Evolutionary conservation across 1,284 basidiomycete genomes (phyloP).

Genomic region (Rhodotorula sp.): DNA sequence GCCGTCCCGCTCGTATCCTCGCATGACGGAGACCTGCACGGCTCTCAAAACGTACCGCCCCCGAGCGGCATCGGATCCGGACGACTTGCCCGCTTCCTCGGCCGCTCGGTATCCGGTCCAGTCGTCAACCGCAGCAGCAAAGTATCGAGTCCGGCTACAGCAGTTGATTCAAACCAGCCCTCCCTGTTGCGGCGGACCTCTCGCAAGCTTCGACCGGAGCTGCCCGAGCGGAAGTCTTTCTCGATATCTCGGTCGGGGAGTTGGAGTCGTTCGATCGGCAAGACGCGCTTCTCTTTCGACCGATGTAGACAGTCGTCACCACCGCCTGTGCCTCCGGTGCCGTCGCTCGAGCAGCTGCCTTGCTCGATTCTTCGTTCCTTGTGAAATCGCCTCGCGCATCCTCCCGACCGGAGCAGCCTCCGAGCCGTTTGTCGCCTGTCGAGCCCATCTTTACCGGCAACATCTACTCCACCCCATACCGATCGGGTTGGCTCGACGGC

Average conservation of each 20-base stretch:
- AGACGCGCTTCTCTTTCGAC: neutral
- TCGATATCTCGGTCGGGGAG: no score
- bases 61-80: conserved; percentile 7
- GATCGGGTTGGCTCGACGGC: neutral
- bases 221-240: neutral
- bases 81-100: conserved; percentile 25
- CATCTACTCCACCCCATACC: no score
- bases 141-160: conserved; percentile 20
- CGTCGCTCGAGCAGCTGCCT: neutral
- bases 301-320: neutral
- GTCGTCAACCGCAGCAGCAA: conserved; percentile 17
- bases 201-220: neutral
- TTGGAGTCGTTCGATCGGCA: neutral
- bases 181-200: conserved; percentile 1
- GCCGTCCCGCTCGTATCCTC: no score
- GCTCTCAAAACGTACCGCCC: conserved; percentile 6
- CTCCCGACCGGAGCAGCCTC: neutral
- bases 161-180: conserved; percentile 8
- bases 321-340: neutral
- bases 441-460: no score
- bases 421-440: neutral
- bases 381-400: conserved; percentile 6
- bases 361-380: conserved; percentile 19
- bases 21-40: neutral
- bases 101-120: conserved; percentile 18